Evolutionary conservation across 208 protist species (phyloP).

Genomic region (Trypanosoma theileri): DNA sequence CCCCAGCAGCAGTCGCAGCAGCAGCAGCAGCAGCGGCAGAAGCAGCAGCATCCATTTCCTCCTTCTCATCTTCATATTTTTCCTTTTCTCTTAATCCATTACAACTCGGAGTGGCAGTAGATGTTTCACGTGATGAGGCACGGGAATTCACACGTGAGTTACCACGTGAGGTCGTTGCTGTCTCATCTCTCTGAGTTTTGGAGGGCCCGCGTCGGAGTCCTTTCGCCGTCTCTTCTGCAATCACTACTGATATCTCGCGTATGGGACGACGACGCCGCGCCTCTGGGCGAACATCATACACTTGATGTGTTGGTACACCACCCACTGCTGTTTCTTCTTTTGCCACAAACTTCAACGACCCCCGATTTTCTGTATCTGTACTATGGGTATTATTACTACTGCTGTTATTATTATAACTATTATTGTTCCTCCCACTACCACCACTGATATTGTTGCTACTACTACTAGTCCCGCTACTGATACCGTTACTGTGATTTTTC

Average conservation of each 20-base stretch:
- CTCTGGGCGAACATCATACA: constrained; percentile 86
- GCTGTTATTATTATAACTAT: too few relatives aligned
- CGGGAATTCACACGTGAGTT: constrained; percentile 25
- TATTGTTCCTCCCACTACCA: too few relatives aligned
- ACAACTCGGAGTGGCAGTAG: neutral
- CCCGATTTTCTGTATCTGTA: constrained; percentile 14
- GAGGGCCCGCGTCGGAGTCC: constrained; percentile 6
- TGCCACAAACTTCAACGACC: constrained; percentile 77
- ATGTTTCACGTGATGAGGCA: constrained; percentile 11
- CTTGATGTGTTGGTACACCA: constrained; percentile 59
- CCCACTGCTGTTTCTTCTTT: constrained; percentile 52
- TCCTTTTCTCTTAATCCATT: neutral
- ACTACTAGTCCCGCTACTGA: too few relatives aligned
- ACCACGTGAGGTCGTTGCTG: constrained; percentile 22
- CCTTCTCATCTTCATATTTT: neutral
- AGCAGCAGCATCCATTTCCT: neutral
- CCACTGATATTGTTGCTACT: too few relatives aligned
- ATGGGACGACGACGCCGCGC: constrained; percentile 59
- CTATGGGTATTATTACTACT: too few relatives aligned
- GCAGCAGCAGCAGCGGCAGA: neutral
- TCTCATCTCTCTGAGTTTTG: constrained; percentile 4
- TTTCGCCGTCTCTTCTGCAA: constrained; percentile 76
- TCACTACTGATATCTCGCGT: constrained; percentile 79
- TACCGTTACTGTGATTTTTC: too few relatives aligned
- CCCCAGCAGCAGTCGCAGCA: neutral